Conservation (phyloP, 371 early-diverging fungal species). For the Dinochytrium kinnereticum region DNA sequence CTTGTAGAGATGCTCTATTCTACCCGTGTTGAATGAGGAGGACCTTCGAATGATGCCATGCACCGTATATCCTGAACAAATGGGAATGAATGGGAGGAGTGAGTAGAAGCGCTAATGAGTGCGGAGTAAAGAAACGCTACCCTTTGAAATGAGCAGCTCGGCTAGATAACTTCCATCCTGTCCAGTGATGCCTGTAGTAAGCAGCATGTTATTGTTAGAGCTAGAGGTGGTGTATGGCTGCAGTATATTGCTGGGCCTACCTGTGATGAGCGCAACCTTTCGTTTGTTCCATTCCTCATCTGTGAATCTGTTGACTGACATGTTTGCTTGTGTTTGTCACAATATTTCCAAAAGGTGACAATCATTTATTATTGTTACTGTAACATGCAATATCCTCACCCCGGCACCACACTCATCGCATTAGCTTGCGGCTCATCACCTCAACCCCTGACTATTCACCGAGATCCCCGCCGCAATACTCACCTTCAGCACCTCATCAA, state of each 20-base stretch:
- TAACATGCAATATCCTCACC: no score
- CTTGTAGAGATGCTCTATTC: conserved; percentile 81
- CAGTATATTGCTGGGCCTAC: conserved; percentile 32
- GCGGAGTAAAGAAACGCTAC: conserved; percentile 29
- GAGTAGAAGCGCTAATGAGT: neutral
- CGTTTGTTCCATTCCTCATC: conserved; percentile 42
- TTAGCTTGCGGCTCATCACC: no score
- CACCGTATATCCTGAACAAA: conserved; percentile 65
- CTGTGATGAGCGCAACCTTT: conserved; percentile 69
- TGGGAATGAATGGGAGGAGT: neutral
- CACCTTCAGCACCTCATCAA: neutral
- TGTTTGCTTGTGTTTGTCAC: no score
- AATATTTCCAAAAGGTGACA: no score
- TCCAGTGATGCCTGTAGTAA: conserved; percentile 77
- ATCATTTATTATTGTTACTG: no score
- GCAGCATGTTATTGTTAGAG: neutral
- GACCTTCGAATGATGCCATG: conserved; percentile 86
- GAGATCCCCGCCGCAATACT: neutral
- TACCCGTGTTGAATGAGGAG: conserved; percentile 83
- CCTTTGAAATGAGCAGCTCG: conserved; percentile 76
- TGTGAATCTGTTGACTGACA: conserved; percentile 16
- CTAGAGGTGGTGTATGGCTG: neutral
- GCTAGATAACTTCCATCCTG: conserved; percentile 85
- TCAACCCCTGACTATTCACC: no score
- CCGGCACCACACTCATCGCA: no score